These are phyloP conservation scores for Pythium oligandrum DNA, from an alignment of 352 stramenopile species.

Conservation along the genomic window DNA sequence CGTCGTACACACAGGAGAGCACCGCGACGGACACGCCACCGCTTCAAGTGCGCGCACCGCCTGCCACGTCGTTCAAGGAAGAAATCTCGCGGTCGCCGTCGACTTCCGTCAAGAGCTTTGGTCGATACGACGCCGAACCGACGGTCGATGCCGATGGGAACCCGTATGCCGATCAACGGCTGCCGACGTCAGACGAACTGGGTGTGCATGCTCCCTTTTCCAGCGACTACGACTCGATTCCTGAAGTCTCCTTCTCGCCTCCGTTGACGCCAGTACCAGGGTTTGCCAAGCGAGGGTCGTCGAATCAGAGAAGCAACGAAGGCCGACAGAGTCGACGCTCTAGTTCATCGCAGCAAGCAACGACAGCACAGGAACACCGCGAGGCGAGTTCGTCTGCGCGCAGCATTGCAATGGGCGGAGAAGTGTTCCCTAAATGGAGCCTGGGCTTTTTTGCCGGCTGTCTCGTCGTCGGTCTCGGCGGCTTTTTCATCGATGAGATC, in stretches of 20 bases:
- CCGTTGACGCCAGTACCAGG: conserved; percentile 12
- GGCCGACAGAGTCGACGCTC: too few species aligned
- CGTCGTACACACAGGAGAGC: conserved; percentile 10
- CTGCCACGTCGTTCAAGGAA: conserved; percentile 5
- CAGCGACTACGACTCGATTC: conserved; percentile 19
- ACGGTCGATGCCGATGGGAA: conserved; percentile 5
- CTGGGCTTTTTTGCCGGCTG: conserved; percentile 36
- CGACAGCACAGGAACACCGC: not conserved
- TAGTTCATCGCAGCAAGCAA: too few species aligned
- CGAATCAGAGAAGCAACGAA: too few species aligned
- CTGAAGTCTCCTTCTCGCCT: conserved; percentile 23
- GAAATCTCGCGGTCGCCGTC: conserved; percentile 21
- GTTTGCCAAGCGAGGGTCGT: too few species aligned
- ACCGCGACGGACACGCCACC: too few species aligned
- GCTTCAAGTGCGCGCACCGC: too few species aligned
- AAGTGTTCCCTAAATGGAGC: conserved; percentile 35
- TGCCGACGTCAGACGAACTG: conserved; percentile 8
- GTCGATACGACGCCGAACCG: not conserved
- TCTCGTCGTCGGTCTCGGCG: conserved; percentile 31
- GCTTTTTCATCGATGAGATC: conserved; percentile 55
- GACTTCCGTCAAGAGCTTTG: conserved; percentile 2
- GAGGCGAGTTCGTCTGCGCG: not conserved
- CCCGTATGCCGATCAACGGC: conserved; percentile 4
- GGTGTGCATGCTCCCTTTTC: conserved; percentile 6
- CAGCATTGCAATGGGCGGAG: not conserved